Base-by-base conservation (phyloP, 306 rosid species). In the Elaeagnus macrophylla region DNA sequence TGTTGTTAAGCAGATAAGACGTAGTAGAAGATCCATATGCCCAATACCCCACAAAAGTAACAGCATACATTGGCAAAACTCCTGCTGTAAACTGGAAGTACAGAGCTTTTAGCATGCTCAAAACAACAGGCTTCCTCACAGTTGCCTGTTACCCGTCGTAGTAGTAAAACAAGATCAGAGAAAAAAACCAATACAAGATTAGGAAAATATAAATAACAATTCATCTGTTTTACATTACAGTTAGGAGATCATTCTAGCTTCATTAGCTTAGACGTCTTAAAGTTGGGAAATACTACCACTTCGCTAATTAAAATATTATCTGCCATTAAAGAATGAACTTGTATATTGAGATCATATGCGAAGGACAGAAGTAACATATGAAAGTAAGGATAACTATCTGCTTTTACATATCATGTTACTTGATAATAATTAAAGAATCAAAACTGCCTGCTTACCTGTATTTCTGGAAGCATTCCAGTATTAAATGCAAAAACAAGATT, bases 381-480 rank as follows among this genome's bases (percentile, higher is more conserved):
- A n/a, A n/a, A n/a, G n/a, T n/a, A n/a, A n/a, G n/a, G n/a, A n/a
- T n/a, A n/a, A n/a, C n/a, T n/a, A n/a, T n/a, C n/a, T n/a, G n/a
- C n/a, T n/a, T n/a, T n/a, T n/a, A n/a, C n/a, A n/a, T n/a, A n/a
- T n/a, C n/a, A n/a, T n/a, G n/a, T n/a, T 25, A 25, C 32, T 2
- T 25, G 55, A 44, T 37, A 6, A 37, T 36, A 53, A 54, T 64
- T 53, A 19, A 7, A 53, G 53, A 56, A 60, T 19, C 7, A 19
- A 48, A 62, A 50, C 17, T 62, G 50, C 56, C 19, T 44, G 38
- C 66, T 39, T 76, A 82, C 99, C 93, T 91, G 99, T 71, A 91
- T 91, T 72, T 91, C 99, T 11, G 99, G 99, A 71, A 91, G 93
- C 96, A 91, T 91, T 73, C 99, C 99, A 2, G 99, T 87, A 65